phyloP scores from a whole-genome alignment of 2,329 filamentous ascomycete genomes.

The Fusarium sp. region DNA sequence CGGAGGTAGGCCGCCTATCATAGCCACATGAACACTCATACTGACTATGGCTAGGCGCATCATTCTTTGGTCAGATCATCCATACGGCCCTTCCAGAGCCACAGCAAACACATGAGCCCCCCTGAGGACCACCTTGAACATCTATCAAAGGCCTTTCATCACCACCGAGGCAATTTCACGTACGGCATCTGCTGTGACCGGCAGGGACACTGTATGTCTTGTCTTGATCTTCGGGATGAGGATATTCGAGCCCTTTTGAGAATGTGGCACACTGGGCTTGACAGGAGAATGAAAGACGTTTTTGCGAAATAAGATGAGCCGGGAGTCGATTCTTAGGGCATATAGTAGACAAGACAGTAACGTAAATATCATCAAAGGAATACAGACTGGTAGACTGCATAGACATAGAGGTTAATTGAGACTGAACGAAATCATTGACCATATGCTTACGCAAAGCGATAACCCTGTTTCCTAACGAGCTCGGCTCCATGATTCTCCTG shows the following conservation, averaged over 20 bases:
- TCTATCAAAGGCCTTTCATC: background rate
- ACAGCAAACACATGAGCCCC: background rate
- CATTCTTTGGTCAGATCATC: background rate
- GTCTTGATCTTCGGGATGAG: background rate
- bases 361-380: no score
- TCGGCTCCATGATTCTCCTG: background rate
- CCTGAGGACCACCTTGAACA: background rate
- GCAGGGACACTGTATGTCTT: background rate
- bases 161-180: background rate
- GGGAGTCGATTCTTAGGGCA: background rate
- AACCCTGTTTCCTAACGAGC: background rate
- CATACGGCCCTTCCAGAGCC: background rate
- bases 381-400: background rate
- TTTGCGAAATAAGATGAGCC: background rate
- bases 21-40: background rate
- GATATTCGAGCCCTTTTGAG: background rate
- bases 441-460: background rate
- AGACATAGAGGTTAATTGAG: background rate
- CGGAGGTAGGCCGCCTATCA: background rate
- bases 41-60: background rate
- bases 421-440: background rate
- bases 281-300: background rate
- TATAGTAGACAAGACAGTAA: background rate
- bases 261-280: background rate
- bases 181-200: conserved; percentile 4